These are phyloP conservation scores for Neurospora sublineolata DNA, from an alignment of 495 filamentous ascomycete species.

Conservation along the genomic window DNA sequence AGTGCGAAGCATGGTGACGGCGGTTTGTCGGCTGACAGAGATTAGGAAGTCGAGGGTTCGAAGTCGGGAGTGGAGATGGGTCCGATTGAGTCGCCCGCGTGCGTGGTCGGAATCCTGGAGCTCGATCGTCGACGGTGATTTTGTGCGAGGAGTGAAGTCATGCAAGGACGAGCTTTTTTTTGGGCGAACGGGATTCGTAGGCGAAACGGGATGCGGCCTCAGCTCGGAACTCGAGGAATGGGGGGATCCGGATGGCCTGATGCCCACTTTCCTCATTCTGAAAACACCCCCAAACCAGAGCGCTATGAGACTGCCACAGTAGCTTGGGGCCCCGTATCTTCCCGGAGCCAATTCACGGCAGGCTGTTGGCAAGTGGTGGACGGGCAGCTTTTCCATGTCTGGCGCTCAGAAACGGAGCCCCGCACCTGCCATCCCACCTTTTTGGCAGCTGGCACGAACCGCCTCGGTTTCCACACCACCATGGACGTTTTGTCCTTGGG, in stretches of 20 bases:
- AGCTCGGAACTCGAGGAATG: slow-evolving; percentile 13
- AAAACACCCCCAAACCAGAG: neutral
- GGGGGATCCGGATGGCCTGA: slow-evolving; percentile 17
- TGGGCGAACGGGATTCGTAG: slow-evolving; percentile 9
- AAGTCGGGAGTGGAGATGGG: slow-evolving; percentile 29
- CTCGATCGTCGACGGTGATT: slow-evolving; percentile 18
- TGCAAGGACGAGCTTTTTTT: slow-evolving; percentile 29
- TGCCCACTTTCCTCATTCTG: neutral
- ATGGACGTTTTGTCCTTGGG: neutral
- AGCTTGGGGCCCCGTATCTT: slow-evolving; percentile 4
- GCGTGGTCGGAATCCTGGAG: slow-evolving; percentile 20
- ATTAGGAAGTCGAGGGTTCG: slow-evolving; percentile 13
- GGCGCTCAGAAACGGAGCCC: neutral
- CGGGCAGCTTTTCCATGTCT: neutral
- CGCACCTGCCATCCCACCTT: neutral
- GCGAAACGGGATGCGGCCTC: slow-evolving; percentile 4
- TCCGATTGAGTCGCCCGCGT: slow-evolving; percentile 29
- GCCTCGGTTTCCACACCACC: neutral
- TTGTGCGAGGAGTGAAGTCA: slow-evolving; percentile 25
- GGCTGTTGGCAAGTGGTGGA: neutral
- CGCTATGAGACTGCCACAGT: slow-evolving; percentile 1
- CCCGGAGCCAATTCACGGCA: neutral
- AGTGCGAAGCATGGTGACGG: slow-evolving; percentile 30
- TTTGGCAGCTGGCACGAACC: neutral
- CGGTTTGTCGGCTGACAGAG: neutral